These are phyloP conservation scores for Immersiella caudata DNA, from an alignment of 495 filamentous ascomycete species.

Conservation along the genomic window DNA sequence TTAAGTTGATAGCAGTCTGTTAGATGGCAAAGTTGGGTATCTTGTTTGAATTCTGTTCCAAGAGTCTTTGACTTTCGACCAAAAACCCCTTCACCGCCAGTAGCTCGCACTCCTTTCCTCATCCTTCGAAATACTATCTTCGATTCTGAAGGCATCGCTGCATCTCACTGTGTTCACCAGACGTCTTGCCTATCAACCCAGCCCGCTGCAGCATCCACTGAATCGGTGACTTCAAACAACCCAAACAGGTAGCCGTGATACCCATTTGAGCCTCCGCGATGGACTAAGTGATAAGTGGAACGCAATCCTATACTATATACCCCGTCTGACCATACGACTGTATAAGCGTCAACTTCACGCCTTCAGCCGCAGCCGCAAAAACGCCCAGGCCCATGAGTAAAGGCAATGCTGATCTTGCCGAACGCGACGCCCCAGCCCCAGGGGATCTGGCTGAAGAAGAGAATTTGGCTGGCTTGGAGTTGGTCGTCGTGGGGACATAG, in stretches of 20 bases:
- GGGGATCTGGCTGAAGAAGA: constrained; percentile 3
- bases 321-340: not conserved
- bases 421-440: constrained; percentile 9
- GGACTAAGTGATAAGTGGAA: not conserved
- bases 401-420: constrained; percentile 13
- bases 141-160: not conserved
- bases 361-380: not conserved
- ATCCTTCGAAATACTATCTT: not conserved
- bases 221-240: not conserved
- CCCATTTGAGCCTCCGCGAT: not conserved
- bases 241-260: constrained; percentile 2
- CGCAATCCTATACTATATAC: not conserved
- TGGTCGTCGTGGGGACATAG: constrained; percentile 4
- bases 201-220: not conserved
- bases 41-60: no score
- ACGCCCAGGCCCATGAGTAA: constrained; percentile 3
- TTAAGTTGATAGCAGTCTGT: no score
- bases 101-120: not conserved
- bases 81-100: not conserved
- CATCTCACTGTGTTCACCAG: not conserved
- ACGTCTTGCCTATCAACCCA: not conserved
- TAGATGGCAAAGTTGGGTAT: no score
- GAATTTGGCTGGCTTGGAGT: not conserved
- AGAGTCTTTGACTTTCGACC: not conserved
- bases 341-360: not conserved